Base-by-base conservation (phyloP, 23 red algal species). In the Agarophyton chilense region DNA sequence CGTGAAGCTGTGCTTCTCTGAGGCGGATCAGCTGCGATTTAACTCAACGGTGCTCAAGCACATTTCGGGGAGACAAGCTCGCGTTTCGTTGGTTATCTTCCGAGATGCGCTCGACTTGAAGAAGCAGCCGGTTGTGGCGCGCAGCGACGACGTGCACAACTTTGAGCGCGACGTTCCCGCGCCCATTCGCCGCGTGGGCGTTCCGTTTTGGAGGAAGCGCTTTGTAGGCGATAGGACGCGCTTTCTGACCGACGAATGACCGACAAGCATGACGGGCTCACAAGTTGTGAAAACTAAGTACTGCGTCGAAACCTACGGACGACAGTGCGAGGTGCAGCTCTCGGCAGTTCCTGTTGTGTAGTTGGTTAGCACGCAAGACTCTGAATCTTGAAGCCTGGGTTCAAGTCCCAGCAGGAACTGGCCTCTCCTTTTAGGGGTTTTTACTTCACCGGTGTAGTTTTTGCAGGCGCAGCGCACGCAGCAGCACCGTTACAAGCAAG, bases 331-430 rank as follows among this genome's bases (percentile, higher is more conserved):
- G n/a, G n/a, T n/a, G n/a, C n/a, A n/a, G n/a, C n/a, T 35, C 11
- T 1, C 9, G 21, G 12, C 1, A 47, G 83, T 77, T 88, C 83
- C 83, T 88, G 83, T 88, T 88, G 83, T 88, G 83, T 88, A 88
- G 83, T 76, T 88, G 83, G 83, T 88, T 88, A 88, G 83, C 83
- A 88, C 83, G 83, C 83, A 67, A 88, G 83, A 88, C 83, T 88
- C 83, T 88, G 83, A 88, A 88, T 88, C 83, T 88, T 67, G 83
- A 88, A 88, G 83, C 83, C 83, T 62, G 83, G 70, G 83, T 88
- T 88, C 83, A 88, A 88, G 83, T 88, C 83, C 70, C 83, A 62
- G 83, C 83, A 77, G 83, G 83, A 88, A 77, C 83, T 88, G 40
- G 0, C 2, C n/a, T n/a, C n/a, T n/a, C n/a, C n/a, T 18, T 18